Evolutionary conservation across 768 basidiomycete species (phyloP), one percentile per base, ranked within the genome.

Genomic region (Stropharia rugosoannulata): DNA sequence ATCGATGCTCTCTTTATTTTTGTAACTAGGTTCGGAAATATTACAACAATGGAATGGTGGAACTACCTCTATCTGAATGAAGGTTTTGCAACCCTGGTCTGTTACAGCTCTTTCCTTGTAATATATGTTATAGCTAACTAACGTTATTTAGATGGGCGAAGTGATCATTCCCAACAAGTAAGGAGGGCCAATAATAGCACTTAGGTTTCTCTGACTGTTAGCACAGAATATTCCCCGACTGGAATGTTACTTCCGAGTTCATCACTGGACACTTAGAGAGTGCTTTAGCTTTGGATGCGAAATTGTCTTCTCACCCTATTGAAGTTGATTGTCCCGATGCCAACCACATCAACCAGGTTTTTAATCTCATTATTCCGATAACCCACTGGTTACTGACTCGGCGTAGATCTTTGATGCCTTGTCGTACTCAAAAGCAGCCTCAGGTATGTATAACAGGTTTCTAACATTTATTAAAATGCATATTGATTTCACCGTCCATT

Each of bases 1-100:
- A 5, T 27, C 41, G 7, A 0, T 36, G 15, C 12, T 15, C 15
- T 9, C 7, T 11, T 43, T 10, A 42, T 12, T 37, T n/a, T 15
- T 7, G 22, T 51, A 27, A 10, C 19, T 59, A 77, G 91, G 92
- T 96, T 95, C 62, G 95, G 94, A 22, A 87, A 96, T 67, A 89
- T 97, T 63, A 89, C 91, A 5, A 96, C 93, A 0, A 95, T 95
- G 93, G 83, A 84, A 64, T 93, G 92, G 91, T 94, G 91, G 90
- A 84, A 90, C 58, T 86, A 90, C 68, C 77, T 93, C 46, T 90
- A 90, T 69, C 72, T 91, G 55, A 91, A 90, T 59, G 89, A 91
- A 85, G 89, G 92, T n/a, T 93, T 94, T 68, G 90, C 92, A 4
- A 93, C 91, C 3, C 68, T 94, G 74, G 90, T 89, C 59, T 54